These are phyloP conservation scores for Ceratocystis lukuohia DNA, from an alignment of 2,329 filamentous ascomycete species.

Conservation along the genomic window DNA sequence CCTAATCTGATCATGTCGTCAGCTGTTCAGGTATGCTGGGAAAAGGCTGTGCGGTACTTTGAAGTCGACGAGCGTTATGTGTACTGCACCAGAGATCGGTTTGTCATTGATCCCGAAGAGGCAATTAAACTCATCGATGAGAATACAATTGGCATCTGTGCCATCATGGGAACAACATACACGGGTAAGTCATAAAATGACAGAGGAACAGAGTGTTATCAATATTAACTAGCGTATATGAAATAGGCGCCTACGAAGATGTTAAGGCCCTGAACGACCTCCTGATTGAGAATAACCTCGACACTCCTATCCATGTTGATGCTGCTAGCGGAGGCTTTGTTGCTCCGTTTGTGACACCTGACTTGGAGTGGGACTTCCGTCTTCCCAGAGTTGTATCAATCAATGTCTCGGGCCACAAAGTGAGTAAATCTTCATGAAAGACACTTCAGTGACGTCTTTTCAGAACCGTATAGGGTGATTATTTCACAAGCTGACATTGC, in stretches of 20 bases:
- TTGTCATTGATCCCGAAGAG: conserved; percentile 49
- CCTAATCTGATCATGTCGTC: conserved; percentile 95
- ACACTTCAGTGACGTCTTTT: not conserved
- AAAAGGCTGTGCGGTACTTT: conserved; percentile 80
- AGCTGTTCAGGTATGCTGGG: conserved; percentile 90
- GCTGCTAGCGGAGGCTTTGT: conserved; percentile 88
- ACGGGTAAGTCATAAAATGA: conserved; percentile 41
- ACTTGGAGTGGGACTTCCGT: conserved; percentile 83
- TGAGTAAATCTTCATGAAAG: conserved; percentile 20
- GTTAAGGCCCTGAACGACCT: conserved; percentile 85
- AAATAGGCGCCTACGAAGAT: conserved; percentile 64
- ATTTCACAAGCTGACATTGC: not conserved
- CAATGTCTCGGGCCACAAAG: conserved; percentile 87
- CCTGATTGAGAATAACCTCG: conserved; percentile 57
- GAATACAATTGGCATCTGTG: conserved; percentile 79
- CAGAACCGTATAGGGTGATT: not conserved
- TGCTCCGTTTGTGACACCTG: conserved; percentile 74
- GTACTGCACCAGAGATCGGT: conserved; percentile 48
- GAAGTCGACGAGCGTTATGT: conserved; percentile 82
- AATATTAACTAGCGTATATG: not conserved
- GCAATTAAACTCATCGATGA: conserved; percentile 49
- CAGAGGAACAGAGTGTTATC: not conserved
- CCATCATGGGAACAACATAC: conserved; percentile 84
- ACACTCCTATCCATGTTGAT: conserved; percentile 85
- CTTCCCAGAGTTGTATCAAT: conserved; percentile 81